A percentile compares a stretch with the other conserved stretches of the same genome.
Conservation (phyloP, 2,329 filamentous ascomycete species). For the Diaporthe capsici region DNA sequence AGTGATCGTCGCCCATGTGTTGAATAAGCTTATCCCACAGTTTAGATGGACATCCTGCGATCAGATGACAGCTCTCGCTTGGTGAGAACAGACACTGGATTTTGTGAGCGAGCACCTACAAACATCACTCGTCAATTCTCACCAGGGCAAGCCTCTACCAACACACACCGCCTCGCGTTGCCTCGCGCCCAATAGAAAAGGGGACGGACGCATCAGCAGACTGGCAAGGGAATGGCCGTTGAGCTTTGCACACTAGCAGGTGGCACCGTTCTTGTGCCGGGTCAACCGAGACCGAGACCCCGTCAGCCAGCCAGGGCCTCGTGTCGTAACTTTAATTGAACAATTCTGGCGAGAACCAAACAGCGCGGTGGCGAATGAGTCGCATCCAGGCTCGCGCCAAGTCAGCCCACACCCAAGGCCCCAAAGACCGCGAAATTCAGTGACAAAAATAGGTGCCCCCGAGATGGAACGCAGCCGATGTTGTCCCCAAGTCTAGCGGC, state of each 20-base stretch:
- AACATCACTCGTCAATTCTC: background rate
- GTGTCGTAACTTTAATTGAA: conserved; percentile 33
- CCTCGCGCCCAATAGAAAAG: background rate
- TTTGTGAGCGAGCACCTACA: background rate
- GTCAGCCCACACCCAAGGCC: background rate
- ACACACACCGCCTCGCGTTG: background rate
- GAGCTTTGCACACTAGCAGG: background rate
- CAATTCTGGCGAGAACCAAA: conserved; percentile 15
- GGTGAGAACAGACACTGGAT: conserved; percentile 23
- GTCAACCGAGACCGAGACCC: conserved; percentile 30
- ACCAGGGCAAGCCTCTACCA: background rate
- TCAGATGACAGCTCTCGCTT: conserved; percentile 31
- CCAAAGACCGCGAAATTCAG: background rate
- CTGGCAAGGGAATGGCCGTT: background rate
- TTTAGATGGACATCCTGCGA: conserved; percentile 10
- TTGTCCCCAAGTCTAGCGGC: conserved; percentile 6
- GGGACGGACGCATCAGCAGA: background rate
- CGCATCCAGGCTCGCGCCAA: conserved; percentile 17
- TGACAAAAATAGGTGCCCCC: conserved; percentile 15
- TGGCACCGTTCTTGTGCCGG: conserved; percentile 2
- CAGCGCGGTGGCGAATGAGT: conserved; percentile 21
- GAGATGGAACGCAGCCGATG: background rate
- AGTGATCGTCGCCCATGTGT: conserved; percentile 15
- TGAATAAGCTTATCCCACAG: conserved; percentile 32
- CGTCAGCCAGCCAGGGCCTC: conserved; percentile 15